A percentile compares a stretch with the other conserved stretches of the same genome.
phyloP scores from a whole-genome alignment of 345 rosid species.

The Eucalyptus brandiana region DNA sequence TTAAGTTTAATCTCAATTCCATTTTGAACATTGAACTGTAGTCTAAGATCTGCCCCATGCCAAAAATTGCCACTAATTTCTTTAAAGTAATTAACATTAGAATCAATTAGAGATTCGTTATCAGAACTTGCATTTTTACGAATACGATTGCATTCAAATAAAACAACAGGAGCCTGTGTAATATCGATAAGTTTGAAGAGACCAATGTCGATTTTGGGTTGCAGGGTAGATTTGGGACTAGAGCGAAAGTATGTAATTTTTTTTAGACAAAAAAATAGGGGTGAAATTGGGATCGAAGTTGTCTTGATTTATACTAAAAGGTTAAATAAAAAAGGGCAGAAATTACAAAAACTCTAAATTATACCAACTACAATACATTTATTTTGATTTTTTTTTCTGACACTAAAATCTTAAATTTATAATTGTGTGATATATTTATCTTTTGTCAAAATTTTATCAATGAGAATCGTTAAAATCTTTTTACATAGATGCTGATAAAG shows the following conservation, averaged over 20 bases:
- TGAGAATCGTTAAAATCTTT: too few relatives aligned
- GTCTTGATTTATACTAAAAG: too few relatives aligned
- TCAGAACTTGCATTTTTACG: background rate
- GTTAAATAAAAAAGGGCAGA: background rate
- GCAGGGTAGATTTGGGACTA: background rate
- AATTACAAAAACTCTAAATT: too few relatives aligned
- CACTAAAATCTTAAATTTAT: too few relatives aligned
- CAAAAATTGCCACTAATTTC: background rate
- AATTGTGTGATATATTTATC: too few relatives aligned
- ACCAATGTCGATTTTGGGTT: background rate
- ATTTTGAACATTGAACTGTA: background rate
- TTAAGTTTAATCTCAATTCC: background rate
- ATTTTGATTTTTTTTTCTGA: too few relatives aligned
- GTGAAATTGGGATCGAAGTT: background rate
- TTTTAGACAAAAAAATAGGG: background rate
- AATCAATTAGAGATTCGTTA: background rate
- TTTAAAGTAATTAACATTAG: background rate
- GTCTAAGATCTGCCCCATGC: background rate
- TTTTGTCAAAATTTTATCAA: too few relatives aligned
- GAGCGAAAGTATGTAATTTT: background rate
- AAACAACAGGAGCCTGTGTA: background rate
- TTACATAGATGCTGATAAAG: too few relatives aligned
- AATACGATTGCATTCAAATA: background rate
- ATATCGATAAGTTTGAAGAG: background rate
- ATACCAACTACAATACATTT: too few relatives aligned